These are phyloP conservation scores for Chiua virens DNA, from an alignment of 768 basidiomycete genomes.

Conservation along the genomic window DNA sequence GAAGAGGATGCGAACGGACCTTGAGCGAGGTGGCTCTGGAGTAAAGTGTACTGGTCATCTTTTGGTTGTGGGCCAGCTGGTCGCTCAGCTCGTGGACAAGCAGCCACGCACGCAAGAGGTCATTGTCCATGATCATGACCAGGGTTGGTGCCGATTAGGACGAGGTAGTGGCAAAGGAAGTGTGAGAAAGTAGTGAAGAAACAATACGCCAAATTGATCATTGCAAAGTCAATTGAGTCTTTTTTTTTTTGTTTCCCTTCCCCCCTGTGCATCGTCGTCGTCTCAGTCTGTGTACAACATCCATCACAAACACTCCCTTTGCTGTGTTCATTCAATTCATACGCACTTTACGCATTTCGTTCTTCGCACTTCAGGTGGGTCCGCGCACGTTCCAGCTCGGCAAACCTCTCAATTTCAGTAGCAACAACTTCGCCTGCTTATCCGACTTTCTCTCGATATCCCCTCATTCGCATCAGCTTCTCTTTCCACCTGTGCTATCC, in stretches of 20 bases:
- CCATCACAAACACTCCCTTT: slow-evolving; percentile 29
- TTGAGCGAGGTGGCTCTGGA: slow-evolving; percentile 71
- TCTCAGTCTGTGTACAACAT: slow-evolving; percentile 33
- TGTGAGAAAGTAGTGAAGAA: slow-evolving; percentile 22
- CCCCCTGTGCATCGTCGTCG: slow-evolving; percentile 22
- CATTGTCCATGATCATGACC: slow-evolving; percentile 57
- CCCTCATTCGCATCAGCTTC: slow-evolving; percentile 10
- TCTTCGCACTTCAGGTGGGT: slow-evolving; percentile 8
- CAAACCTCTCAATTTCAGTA: slow-evolving; percentile 19
- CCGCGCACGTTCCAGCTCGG: slow-evolving; percentile 30
- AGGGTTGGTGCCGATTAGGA: not conserved
- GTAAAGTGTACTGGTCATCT: slow-evolving; percentile 66
- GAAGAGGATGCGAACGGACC: slow-evolving; percentile 40
- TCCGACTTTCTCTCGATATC: slow-evolving; percentile 17
- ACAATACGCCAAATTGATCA: not conserved
- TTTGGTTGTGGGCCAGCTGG: slow-evolving; percentile 80
- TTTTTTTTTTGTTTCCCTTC: not conserved
- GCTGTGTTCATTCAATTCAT: slow-evolving; percentile 2
- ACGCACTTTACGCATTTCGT: slow-evolving; percentile 11
- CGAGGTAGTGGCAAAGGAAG: not conserved
- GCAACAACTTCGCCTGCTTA: slow-evolving; percentile 8
- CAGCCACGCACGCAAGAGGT: slow-evolving; percentile 74
- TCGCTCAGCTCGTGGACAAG: slow-evolving; percentile 81
- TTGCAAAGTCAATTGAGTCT: not conserved
- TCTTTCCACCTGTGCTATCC: slow-evolving; percentile 1